Base-by-base conservation (phyloP, 306 rosid genomes). In the Sophora flavescens region DNA sequence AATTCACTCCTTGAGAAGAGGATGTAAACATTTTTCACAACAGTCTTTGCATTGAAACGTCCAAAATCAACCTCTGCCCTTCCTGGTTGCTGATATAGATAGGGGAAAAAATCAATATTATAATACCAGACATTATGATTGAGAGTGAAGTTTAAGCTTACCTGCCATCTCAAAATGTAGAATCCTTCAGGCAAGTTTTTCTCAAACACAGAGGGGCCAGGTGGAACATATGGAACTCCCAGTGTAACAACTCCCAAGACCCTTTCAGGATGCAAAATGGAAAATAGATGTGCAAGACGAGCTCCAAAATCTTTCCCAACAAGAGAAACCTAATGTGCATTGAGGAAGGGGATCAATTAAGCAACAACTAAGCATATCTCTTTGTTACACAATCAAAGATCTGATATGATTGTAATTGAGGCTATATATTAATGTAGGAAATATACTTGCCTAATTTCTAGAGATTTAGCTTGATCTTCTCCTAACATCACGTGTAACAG, bases 1-100 rank as follows among this genome's bases (percentile, higher is more conserved):
- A 93, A 22, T 72, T 88, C 96, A 53, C 88, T 89, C 71, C 71
- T 75, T 28, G 97, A 89, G 84, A 93, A 93, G 72, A 93, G 97
- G 72, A 86, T 88, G 85, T 88, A 91, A n/a, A 91, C 22, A 15
- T 88, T 93, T 13, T 85, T 79, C 14, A 93, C 87, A 16, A 93
- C 93, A 2, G 90, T 90, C 79, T 86, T 89, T 0, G 80, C 88
- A 51, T 91, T 87, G n/a, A 91, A 68, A 13, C 96, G 96, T 56
- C 91, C 84, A 66, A 91, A 93, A 90, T 91, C 97, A 65, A 90
- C 89, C 77, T 93, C 98, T 8, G 96, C 94, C 63, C 94, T 80
- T 2, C 97, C 96, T 11, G 96, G 94, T 81, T 84, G 84, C 97
- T 91, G 65, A 3, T 41, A 64, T 51, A 57, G 47, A 59, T 16